Evolutionary conservation across 345 rosid genomes (phyloP), one percentile per base, ranked within the genome.

Genomic region (Populus simonii): DNA sequence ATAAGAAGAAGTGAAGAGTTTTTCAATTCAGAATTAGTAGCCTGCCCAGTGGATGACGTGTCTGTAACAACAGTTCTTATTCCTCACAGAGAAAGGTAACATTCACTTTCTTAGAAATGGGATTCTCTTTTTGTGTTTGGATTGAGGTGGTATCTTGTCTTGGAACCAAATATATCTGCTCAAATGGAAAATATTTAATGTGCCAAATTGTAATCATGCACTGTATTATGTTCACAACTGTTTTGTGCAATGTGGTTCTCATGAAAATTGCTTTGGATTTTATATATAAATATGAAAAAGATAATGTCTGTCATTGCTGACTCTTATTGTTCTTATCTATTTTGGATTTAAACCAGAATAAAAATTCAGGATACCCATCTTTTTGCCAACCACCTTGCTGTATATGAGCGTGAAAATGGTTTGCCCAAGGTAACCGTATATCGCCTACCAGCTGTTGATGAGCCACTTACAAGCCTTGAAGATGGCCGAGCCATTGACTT

Each of bases 31-130:
- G 96, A 93, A 77, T 25, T 95, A 57, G 57, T 95, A 29, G 96
- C 91, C 57, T 93, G 96, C 78, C 86, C 92, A 3, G 83, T 93
- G 72, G 88, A 90, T 77, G 80, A 92, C 62, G 79, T 83, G 61
- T 88, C 92, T 29, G 86, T 85, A 79, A 92, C 90, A 47, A 86
- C 84, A 1, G 84, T 90, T 74, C 88, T 93, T 80, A 86, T 95
- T 85, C 92, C 96, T 35, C 98, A 95, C 73, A 87, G 97, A 76
- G 91, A 89, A 78, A 95, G 96, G 99, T 93, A 76, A 79, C 22
- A 36, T 18, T 36, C 35, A 29, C 7, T 62, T 33, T 57, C 41
- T 59, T 71, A 70, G 36, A 41, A 47, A 47, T 29, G 62, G 22
- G 31, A n/a, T 29, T 70, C 18, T 69, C 31, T 4, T 43, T 7